phyloP scores from a whole-genome alignment of 306 rosid species.

The Hippophae rhamnoides region DNA sequence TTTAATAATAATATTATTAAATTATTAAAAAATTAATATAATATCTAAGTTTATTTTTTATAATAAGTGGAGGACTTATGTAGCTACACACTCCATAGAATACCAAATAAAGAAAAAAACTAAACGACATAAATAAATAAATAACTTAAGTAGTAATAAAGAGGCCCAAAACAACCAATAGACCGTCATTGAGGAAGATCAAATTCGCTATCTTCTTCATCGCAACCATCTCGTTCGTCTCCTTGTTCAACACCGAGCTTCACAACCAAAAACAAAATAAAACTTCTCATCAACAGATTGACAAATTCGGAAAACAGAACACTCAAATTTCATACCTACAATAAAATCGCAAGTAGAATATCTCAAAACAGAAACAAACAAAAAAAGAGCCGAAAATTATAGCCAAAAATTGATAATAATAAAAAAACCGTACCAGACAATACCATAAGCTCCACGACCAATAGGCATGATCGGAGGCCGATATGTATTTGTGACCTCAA shows the following conservation, averaged over 20 bases:
- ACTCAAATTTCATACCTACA: not conserved
- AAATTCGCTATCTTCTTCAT: slow-evolving; percentile 77
- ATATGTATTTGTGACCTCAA: slow-evolving; percentile 71
- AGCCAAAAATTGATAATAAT: not conserved
- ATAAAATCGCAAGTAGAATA: too few relatives aligned
- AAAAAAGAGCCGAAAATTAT: too few relatives aligned
- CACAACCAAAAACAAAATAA: slow-evolving; percentile 20
- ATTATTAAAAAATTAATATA: too few relatives aligned
- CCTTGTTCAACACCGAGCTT: slow-evolving; percentile 80
- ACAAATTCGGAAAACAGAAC: slow-evolving; percentile 1
- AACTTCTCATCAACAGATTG: not conserved
- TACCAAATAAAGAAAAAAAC: too few relatives aligned
- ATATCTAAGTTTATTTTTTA: too few relatives aligned
- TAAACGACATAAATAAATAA: not conserved
- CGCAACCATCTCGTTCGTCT: slow-evolving; percentile 89
- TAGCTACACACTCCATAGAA: too few relatives aligned
- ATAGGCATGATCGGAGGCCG: too few relatives aligned
- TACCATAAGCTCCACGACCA: too few relatives aligned
- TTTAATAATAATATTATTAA: too few relatives aligned
- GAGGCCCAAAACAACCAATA: not conserved
- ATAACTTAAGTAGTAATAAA: not conserved
- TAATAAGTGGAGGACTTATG: too few relatives aligned
- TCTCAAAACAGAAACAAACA: too few relatives aligned
- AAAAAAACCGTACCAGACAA: slow-evolving; percentile 50
- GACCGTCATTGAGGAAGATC: not conserved